phyloP scores from a whole-genome alignment of 306 rosid species.

The Dryas alaskensis region DNA sequence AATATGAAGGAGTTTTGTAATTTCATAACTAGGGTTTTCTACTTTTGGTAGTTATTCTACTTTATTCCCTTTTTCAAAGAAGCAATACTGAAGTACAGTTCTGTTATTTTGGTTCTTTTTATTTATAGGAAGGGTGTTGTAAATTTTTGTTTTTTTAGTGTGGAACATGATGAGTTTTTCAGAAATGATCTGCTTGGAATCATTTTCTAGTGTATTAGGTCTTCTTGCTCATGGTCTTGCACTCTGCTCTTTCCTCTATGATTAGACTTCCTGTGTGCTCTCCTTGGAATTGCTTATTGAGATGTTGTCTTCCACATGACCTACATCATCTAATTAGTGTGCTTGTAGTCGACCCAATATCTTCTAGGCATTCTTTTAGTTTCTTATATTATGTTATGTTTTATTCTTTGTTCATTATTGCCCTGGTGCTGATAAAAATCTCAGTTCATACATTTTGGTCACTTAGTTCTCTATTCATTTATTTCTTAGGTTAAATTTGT shows the following conservation, averaged over 20 bases:
- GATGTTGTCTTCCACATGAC: not conserved
- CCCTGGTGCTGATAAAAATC: not conserved
- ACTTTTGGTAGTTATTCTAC: not conserved
- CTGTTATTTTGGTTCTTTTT: not conserved
- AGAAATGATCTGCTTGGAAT: not conserved
- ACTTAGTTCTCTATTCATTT: not conserved
- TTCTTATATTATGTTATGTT: not conserved
- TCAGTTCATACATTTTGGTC: not conserved
- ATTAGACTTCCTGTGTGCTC: not conserved
- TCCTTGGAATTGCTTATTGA: not conserved
- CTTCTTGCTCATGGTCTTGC: not conserved
- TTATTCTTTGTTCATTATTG: constrained; percentile 7
- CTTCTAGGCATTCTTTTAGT: not conserved
- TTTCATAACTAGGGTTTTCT: not conserved
- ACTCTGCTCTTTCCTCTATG: not conserved
- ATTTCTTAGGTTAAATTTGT: not conserved
- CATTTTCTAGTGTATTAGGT: not conserved
- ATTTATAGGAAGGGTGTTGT: not conserved
- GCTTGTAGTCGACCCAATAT: not conserved
- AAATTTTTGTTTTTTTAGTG: not conserved
- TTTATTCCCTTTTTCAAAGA: not conserved
- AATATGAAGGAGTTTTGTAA: not conserved
- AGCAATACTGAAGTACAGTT: not conserved
- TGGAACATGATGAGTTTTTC: not conserved
- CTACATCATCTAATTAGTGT: not conserved